A percentile compares a stretch with the other conserved stretches of the same genome.
Conservation (phyloP, 495 filamentous ascomycete species). For the Aspergillus nanangensis region DNA sequence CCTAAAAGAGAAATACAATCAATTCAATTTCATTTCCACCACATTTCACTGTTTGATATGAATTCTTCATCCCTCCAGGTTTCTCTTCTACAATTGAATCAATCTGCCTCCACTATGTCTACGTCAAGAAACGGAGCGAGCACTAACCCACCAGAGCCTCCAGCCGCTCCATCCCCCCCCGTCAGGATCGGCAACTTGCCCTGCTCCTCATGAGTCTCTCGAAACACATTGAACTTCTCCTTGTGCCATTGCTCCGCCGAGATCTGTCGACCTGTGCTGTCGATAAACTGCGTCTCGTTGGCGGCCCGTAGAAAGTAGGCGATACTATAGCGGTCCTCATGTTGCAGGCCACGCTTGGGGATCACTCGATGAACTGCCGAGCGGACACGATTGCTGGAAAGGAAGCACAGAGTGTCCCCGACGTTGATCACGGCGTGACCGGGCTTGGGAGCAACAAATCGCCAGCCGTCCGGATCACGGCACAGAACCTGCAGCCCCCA, state of each 20-base stretch:
- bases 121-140: too few species aligned
- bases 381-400: slow-evolving; percentile 43
- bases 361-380: slow-evolving; percentile 55
- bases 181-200: slow-evolving; percentile 7
- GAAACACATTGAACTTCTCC: slow-evolving; percentile 51
- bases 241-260: slow-evolving; percentile 52
- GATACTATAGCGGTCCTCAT: slow-evolving; percentile 48
- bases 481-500: slow-evolving; percentile 54
- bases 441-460: slow-evolving; percentile 44
- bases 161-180: slow-evolving; percentile 13
- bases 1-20: too few species aligned
- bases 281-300: slow-evolving; percentile 47
- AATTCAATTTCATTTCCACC: too few species aligned
- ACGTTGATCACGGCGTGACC: slow-evolving; percentile 53
- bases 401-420: slow-evolving; percentile 53
- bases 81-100: too few species aligned
- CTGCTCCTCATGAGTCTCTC: slow-evolving; percentile 11
- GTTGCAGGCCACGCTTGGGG: slow-evolving; percentile 19
- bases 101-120: too few species aligned
- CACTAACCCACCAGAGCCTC: not conserved
- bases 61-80: too few species aligned
- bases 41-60: too few species aligned
- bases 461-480: slow-evolving; percentile 42
- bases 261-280: slow-evolving; percentile 43
- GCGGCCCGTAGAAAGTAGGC: slow-evolving; percentile 55